phyloP scores from a whole-genome alignment of 805 yeast genomes.

The Yarrowia bubula region DNA sequence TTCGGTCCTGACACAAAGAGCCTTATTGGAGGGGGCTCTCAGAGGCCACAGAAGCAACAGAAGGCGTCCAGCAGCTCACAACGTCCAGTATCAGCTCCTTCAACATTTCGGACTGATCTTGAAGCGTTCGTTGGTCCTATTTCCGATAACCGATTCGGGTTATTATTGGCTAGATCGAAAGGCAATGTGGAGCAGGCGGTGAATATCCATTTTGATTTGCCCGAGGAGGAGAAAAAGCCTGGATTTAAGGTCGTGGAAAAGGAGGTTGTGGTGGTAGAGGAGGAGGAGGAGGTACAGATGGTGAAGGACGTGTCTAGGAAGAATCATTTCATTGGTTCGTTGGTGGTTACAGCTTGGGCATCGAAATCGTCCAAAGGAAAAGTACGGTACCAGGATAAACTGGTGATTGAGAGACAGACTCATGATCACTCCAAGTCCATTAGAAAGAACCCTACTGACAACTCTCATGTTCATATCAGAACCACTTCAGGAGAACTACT shows the following conservation, averaged over 20 bases:
- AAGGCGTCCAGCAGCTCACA: not conserved
- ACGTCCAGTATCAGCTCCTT: not conserved
- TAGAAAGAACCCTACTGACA: constrained; percentile 8
- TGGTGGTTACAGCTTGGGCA: constrained; percentile 30
- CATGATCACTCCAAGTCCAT: constrained; percentile 10
- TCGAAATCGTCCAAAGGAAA: constrained; percentile 21
- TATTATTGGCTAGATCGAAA: constrained; percentile 31
- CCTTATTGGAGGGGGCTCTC: not conserved
- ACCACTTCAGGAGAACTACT: not conserved
- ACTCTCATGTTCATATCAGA: constrained; percentile 13
- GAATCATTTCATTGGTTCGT: not conserved
- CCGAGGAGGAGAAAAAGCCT: not conserved
- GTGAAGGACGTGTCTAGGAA: not conserved
- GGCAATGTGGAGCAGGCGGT: constrained; percentile 36
- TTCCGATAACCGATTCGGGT: constrained; percentile 28
- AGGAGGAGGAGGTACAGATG: not conserved
- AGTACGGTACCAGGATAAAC: not conserved
- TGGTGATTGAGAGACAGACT: not conserved
- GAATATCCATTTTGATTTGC: constrained; percentile 34
- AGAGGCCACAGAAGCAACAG: not conserved
- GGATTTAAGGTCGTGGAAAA: not conserved
- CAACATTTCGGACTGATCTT: constrained; percentile 31
- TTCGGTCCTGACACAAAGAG: not conserved
- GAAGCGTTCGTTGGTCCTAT: constrained; percentile 37
- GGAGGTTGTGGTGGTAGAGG: not conserved